phyloP scores from a whole-genome alignment of 208 protist species.

The Trypanosomatidae sp. region DNA sequence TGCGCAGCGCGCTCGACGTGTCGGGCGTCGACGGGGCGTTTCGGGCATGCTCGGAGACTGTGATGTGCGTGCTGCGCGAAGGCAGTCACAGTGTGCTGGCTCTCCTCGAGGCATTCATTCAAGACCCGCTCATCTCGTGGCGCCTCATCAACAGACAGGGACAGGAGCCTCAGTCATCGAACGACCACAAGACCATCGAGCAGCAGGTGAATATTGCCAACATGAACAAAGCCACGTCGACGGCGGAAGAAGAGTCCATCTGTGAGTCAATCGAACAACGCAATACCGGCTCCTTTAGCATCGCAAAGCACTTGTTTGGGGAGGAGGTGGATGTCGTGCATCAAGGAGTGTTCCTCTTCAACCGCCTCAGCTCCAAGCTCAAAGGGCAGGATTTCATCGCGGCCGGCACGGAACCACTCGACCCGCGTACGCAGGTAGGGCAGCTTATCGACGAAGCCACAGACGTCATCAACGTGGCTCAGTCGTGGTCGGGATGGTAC shows the following conservation, averaged over 20 bases:
- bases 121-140: constrained; percentile 99
- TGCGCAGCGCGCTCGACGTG: constrained; percentile 99
- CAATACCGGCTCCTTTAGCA: constrained; percentile 27
- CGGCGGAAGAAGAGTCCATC: constrained; percentile 32
- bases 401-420: constrained; percentile 36
- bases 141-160: constrained; percentile 88
- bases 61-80: constrained; percentile 98
- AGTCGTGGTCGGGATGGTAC: constrained; percentile 92
- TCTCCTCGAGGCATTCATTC: constrained; percentile 99
- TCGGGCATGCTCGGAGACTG: constrained; percentile 95
- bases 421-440: constrained; percentile 76
- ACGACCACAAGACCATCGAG: constrained; percentile 74
- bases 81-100: constrained; percentile 98
- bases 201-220: constrained; percentile 57
- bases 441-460: constrained; percentile 87
- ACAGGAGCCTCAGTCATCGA: constrained; percentile 70
- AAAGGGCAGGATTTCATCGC: constrained; percentile 75
- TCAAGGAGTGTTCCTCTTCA: constrained; percentile 82
- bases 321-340: constrained; percentile 82
- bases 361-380: constrained; percentile 82
- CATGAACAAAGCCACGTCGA: constrained; percentile 25
- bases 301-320: constrained; percentile 44
- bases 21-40: constrained; percentile 98
- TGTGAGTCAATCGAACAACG: constrained; percentile 23
- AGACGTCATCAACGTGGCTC: constrained; percentile 81